Base-by-base conservation (phyloP, 352 stramenopile genomes). In the Phytophthora quininea region DNA sequence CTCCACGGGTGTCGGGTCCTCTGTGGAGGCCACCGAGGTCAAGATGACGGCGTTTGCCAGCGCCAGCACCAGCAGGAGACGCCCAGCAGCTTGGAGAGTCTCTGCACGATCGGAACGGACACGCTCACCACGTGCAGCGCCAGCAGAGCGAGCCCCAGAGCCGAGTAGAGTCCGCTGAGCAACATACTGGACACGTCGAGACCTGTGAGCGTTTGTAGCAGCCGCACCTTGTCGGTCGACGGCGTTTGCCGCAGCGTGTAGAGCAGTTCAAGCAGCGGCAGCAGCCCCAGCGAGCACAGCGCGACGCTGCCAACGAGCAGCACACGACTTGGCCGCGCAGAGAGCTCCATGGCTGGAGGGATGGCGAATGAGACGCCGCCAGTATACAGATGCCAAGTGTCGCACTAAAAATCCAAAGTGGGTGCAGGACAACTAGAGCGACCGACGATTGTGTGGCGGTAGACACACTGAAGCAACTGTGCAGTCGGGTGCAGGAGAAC, bases 261-360 rank as follows among this genome's bases (percentile, higher is more conserved):
- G 27, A 30, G 42, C 12, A 82, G 38, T 43, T 84, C 76, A 11
- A 76, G 50, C 12, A 75, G 61, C 35, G 76, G 73, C 3, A 84
- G 60, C 9, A 76, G 54, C 3, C 67, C 76, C 3, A 73, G 66
- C 11, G 65, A 66, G 2, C 45, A 53, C 10, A 83, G 43, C 38
- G 72, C 55, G 4, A 69, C 61, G 51, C 73, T 69, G 37, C 62
- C 58, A 14, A 49, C 38, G 27, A 62, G 33, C 8, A 76, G 58
- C 56, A 67, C 11, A 3, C 43, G 43, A 27, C 12, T 29, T 29
- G 43, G 43, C 8, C 43, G 43, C 43, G 43, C 43, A 5, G 29
- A n/a, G 43, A 27, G 43, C 43, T 49, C 43, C 43, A 49, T 49
- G 43, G 8, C 43, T 24, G 43, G 29, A 12, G 15, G 43, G 43